A percentile compares a stretch with the other conserved stretches of the same genome.
Conservation (phyloP, 2,329 filamentous ascomycete genomes). For the Onygena corvina region DNA sequence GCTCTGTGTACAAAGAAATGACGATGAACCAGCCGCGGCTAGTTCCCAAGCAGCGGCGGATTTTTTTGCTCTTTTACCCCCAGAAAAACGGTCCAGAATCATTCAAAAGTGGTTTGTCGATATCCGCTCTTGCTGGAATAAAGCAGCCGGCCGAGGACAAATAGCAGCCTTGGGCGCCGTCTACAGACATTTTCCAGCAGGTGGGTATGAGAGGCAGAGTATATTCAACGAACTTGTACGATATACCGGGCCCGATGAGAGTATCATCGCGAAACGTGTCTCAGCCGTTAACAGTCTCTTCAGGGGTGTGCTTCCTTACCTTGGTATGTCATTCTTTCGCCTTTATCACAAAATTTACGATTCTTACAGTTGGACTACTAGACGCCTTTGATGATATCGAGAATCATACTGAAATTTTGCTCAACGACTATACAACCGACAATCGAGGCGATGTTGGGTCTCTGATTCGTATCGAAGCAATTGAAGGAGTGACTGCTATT, state of each 20-base stretch:
- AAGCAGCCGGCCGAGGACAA: constrained; percentile 33
- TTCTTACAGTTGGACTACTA: constrained; percentile 19
- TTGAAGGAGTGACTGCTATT: constrained; percentile 47
- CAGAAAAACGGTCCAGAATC: constrained; percentile 24
- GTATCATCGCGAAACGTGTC: constrained; percentile 32
- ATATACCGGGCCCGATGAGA: constrained; percentile 25
- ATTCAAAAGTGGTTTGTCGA: constrained; percentile 32
- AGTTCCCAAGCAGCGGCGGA: constrained; percentile 32
- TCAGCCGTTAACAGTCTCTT: constrained; percentile 31
- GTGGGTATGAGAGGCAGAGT: constrained; percentile 18
- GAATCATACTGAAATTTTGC: constrained; percentile 26
- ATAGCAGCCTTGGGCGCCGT: constrained; percentile 33
- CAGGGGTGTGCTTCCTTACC: constrained; percentile 27
- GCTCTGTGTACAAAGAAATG: constrained; percentile 30
- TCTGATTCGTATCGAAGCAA: constrained; percentile 66
- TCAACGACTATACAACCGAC: constrained; percentile 86
- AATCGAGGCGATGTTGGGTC: constrained; percentile 84
- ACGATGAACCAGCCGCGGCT: constrained; percentile 31
- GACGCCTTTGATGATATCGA: constrained; percentile 23
- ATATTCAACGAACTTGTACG: constrained; percentile 27
- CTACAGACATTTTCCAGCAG: constrained; percentile 25
- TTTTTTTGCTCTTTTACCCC: constrained; percentile 29
- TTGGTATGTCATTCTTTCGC: constrained; percentile 20
- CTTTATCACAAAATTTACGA: not conserved
- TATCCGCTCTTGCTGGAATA: constrained; percentile 26